Percentiles rank a stretch among this genome's conserved stretches.
phyloP scores from a whole-genome alignment of 116 monocot genomes.

The Thalassia testudinum region DNA sequence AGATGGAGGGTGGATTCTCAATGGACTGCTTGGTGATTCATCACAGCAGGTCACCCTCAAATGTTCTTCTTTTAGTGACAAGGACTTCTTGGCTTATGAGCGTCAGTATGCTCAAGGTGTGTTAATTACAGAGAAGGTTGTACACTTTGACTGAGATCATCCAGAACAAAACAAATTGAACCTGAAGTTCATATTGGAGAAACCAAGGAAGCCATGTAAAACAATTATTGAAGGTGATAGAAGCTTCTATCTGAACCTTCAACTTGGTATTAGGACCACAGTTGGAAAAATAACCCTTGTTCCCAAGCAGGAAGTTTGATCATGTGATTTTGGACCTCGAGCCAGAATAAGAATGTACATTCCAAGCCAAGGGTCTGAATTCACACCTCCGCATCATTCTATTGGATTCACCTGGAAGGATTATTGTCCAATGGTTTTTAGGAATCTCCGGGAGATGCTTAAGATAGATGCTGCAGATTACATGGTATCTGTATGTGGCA shows the following conservation, averaged over 20 bases:
- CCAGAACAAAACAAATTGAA: slow-evolving; percentile 17
- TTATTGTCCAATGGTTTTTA: slow-evolving; percentile 93
- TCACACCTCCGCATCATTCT: slow-evolving; percentile 79
- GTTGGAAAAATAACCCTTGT: slow-evolving; percentile 96
- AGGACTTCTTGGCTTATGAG: slow-evolving; percentile 28
- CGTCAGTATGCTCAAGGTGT: slow-evolving; percentile 88
- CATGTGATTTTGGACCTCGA: slow-evolving; percentile 77
- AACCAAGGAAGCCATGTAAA: slow-evolving; percentile 34
- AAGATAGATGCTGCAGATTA: slow-evolving; percentile 98
- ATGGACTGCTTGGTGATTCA: slow-evolving; percentile 19
- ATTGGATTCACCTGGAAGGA: slow-evolving; percentile 91
- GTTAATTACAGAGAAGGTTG: slow-evolving; percentile 39
- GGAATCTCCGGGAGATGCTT: slow-evolving; percentile 51
- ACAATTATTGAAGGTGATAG: slow-evolving; percentile 76
- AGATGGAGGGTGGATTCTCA: slow-evolving; percentile 24
- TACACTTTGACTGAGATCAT: slow-evolving; percentile 2
- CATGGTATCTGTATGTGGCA: slow-evolving; percentile 96
- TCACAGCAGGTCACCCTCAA: slow-evolving; percentile 14
- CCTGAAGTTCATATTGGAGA: slow-evolving; percentile 13
- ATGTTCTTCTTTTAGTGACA: slow-evolving; percentile 22
- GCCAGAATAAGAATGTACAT: slow-evolving; percentile 76
- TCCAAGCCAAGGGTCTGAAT: slow-evolving; percentile 65
- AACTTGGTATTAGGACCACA: slow-evolving; percentile 81
- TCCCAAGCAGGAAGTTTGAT: slow-evolving; percentile 79
- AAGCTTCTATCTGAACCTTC: slow-evolving; percentile 76